Conservation (phyloP, 805 yeast species). For the Candida patagonica region DNA sequence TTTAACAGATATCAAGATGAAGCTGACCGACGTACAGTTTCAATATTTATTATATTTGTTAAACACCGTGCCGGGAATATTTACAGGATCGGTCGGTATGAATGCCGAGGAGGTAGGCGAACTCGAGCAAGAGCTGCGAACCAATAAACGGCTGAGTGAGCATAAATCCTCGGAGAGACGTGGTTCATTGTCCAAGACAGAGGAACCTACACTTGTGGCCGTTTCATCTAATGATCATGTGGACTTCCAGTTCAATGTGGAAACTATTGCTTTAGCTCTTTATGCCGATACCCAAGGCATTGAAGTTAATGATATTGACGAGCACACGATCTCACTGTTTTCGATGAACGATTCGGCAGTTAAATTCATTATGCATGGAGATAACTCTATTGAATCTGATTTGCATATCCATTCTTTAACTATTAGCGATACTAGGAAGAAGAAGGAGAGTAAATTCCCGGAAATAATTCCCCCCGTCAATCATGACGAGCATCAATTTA, state of each 20-base stretch:
- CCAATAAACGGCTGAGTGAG: slow-evolving; percentile 12
- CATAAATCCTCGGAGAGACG: neutral
- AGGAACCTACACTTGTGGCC: neutral
- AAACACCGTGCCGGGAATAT: slow-evolving; percentile 46
- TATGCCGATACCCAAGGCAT: slow-evolving; percentile 21
- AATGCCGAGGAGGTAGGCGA: slow-evolving; percentile 49
- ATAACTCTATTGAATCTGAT: slow-evolving; percentile 50
- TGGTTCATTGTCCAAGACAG: neutral
- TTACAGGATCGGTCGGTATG: slow-evolving; percentile 39
- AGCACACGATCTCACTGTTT: slow-evolving; percentile 41
- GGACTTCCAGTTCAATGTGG: slow-evolving; percentile 48
- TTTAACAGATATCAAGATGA: slow-evolving; percentile 53
- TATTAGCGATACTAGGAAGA: slow-evolving; percentile 62
- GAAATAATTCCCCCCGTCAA: slow-evolving; percentile 68
- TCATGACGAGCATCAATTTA: slow-evolving; percentile 61
- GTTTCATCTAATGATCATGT: slow-evolving; percentile 2
- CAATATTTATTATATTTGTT: slow-evolving; percentile 46
- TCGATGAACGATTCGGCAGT: slow-evolving; percentile 52
- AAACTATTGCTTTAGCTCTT: slow-evolving; percentile 49
- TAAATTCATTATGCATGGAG: slow-evolving; percentile 40
- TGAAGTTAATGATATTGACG: slow-evolving; percentile 20
- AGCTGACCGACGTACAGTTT: slow-evolving; percentile 66
- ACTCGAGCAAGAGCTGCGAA: slow-evolving; percentile 18
- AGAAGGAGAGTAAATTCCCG: slow-evolving; percentile 58
- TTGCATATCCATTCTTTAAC: slow-evolving; percentile 63